Conservation (phyloP, 2,329 filamentous ascomycete genomes). For the Ceratocystis ficicola region DNA sequence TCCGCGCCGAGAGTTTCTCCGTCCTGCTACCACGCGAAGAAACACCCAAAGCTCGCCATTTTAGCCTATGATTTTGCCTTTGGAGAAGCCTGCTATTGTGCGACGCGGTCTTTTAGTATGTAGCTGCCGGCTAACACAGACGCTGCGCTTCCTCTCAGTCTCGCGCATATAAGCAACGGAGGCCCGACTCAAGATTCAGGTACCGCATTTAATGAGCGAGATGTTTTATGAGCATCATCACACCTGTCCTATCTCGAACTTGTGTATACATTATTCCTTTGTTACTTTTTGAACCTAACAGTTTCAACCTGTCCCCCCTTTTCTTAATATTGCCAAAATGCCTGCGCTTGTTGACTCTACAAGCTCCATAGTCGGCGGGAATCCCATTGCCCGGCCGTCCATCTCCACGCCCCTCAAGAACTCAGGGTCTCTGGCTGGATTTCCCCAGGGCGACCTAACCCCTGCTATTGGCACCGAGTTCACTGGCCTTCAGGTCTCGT, state of each 20-base stretch:
- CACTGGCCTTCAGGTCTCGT: constrained; percentile 37
- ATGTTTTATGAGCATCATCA: too few relatives aligned
- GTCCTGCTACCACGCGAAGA: background rate
- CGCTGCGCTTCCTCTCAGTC: too few relatives aligned
- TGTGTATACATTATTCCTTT: too few relatives aligned
- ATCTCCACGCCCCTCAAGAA: constrained; percentile 27
- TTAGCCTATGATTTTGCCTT: background rate
- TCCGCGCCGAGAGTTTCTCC: constrained; percentile 13
- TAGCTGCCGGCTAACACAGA: background rate
- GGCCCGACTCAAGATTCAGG: background rate
- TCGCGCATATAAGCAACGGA: background rate
- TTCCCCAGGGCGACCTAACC: constrained; percentile 38
- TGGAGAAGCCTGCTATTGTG: background rate
- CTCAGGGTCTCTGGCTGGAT: constrained; percentile 33
- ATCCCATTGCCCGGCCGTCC: constrained; percentile 15
- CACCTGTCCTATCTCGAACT: too few relatives aligned
- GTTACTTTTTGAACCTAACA: too few relatives aligned
- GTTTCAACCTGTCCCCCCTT: background rate
- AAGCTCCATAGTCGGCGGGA: constrained; percentile 17
- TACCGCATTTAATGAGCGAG: too few relatives aligned
- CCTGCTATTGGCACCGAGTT: constrained; percentile 47
- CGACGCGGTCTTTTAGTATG: background rate
- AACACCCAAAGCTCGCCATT: constrained; percentile 2
- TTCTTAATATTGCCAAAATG: constrained; percentile 11
- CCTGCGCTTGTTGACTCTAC: constrained; percentile 6